Conservation (phyloP, 257 asterid species). For the Osmanthus fragrans region DNA sequence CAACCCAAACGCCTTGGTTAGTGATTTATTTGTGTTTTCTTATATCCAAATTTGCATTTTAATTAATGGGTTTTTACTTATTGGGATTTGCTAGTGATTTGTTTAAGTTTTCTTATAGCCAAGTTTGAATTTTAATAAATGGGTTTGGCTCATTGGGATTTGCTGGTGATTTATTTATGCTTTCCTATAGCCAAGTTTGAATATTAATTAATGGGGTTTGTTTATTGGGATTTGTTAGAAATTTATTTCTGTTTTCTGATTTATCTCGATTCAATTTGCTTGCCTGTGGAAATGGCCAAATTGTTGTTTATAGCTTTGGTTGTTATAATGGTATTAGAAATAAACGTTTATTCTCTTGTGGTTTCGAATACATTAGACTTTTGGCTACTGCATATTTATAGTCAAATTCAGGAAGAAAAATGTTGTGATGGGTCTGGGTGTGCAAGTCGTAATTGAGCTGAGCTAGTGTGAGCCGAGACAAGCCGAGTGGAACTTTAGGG, state of each 20-base stretch:
- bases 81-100: neutral
- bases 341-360: neutral
- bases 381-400: neutral
- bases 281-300: neutral
- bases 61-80: neutral
- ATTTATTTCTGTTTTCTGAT: no score
- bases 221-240: neutral
- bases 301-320: neutral
- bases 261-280: neutral
- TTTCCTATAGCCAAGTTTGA: neutral
- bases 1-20: conserved; percentile 68
- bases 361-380: neutral
- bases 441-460: neutral
- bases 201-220: neutral
- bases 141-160: neutral
- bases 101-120: neutral
- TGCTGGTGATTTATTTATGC: neutral
- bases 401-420: neutral
- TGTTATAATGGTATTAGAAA: neutral
- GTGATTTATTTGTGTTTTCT: neutral
- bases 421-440: neutral
- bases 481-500: neutral
- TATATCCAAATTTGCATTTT: neutral
- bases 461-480: neutral
- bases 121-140: neutral